phyloP scores from a whole-genome alignment of 192 early-diverging fungal species.

The Backusella tuberculispora region DNA sequence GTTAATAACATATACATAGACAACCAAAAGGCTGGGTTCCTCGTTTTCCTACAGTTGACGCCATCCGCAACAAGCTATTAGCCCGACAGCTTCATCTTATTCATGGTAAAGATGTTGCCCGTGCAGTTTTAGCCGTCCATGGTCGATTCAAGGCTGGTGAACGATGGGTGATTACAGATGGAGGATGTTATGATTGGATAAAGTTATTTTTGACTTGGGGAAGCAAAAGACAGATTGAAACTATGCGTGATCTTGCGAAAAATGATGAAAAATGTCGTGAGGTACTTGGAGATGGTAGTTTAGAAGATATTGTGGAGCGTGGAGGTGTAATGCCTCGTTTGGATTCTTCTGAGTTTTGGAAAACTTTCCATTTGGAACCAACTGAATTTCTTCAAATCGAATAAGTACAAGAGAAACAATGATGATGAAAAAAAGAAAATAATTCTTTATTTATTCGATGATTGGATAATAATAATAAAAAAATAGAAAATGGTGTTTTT shows the following conservation, averaged over 20 bases:
- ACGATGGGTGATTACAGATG: constrained; percentile 64
- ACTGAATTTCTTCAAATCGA: constrained; percentile 29
- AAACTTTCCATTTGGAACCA: constrained; percentile 31
- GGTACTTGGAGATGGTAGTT: constrained; percentile 18
- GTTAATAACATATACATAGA: constrained; percentile 17
- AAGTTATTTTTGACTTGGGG: constrained; percentile 35
- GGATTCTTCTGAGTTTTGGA: constrained; percentile 44
- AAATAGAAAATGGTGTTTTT: neutral
- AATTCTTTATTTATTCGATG: neutral
- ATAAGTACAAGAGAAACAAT: neutral
- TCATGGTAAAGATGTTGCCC: constrained; percentile 64
- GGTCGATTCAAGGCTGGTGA: constrained; percentile 35
- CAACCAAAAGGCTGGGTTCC: constrained; percentile 60
- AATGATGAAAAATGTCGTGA: constrained; percentile 29
- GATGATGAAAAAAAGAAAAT: neutral
- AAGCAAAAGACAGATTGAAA: constrained; percentile 27
- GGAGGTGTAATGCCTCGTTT: constrained; percentile 31
- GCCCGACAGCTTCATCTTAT: constrained; percentile 57
- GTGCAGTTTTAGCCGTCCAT: constrained; percentile 52
- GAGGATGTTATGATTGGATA: constrained; percentile 60
- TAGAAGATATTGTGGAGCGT: constrained; percentile 27
- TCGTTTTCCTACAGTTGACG: constrained; percentile 49
- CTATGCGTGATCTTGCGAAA: constrained; percentile 14
- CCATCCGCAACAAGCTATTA: constrained; percentile 30
- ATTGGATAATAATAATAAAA: constrained; percentile 7